These are phyloP conservation scores for Isatis tinctoria DNA, from an alignment of 345 rosid genomes.

Conservation along the genomic window DNA sequence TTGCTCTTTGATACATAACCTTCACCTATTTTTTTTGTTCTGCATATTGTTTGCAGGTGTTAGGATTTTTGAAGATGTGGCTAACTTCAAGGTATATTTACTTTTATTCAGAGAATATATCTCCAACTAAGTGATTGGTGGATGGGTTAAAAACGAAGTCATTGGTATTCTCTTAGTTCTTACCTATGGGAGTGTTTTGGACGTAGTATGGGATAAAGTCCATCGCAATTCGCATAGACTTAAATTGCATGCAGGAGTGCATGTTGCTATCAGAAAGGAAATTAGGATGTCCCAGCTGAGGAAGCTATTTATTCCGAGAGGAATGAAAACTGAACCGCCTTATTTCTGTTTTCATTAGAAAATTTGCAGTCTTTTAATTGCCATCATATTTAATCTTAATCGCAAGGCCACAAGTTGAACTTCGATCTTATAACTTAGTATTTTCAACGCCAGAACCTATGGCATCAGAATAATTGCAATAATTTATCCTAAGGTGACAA, in stretches of 20 bases:
- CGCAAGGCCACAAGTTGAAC: conserved; percentile 5
- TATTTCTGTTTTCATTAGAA: not conserved
- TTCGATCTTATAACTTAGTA: conserved; percentile 7
- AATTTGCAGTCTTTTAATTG: conserved; percentile 1
- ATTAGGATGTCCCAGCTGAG: not conserved
- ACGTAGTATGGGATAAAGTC: not conserved
- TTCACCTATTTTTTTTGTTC: not conserved
- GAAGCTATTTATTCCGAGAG: not conserved
- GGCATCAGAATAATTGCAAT: not conserved
- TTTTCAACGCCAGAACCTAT: not conserved
- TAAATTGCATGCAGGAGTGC: not conserved
- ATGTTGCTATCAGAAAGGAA: not conserved
- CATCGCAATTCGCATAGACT: not conserved
- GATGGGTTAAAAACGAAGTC: not conserved
- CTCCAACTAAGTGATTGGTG: not conserved
- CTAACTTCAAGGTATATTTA: conserved; percentile 66
- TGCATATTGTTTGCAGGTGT: conserved; percentile 55
- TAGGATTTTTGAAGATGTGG: conserved; percentile 88
- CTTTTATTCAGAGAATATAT: not conserved
- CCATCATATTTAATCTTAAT: not conserved
- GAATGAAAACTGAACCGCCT: not conserved
- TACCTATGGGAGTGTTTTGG: not conserved
- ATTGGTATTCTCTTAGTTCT: not conserved
- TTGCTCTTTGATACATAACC: not conserved
- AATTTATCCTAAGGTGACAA: not conserved